A percentile compares a stretch with the other conserved stretches of the same genome.
Evolutionary conservation across 1,284 basidiomycete species (phyloP).

Genomic region (Boletus coffeatus): DNA sequence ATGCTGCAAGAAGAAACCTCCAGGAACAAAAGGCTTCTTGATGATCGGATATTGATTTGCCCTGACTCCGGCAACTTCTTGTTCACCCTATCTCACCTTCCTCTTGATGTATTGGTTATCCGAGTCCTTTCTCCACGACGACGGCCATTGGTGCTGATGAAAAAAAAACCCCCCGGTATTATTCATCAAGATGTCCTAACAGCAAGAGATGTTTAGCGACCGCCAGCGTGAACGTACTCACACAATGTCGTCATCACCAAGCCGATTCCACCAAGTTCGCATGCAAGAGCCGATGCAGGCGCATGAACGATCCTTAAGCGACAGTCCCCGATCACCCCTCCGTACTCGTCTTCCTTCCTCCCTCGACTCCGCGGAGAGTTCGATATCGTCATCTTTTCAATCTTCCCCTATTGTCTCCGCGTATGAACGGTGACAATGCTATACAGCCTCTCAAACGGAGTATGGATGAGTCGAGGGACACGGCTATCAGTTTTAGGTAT

Average conservation of each 20-base stretch:
- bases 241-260: background rate
- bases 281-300: slow-evolving; percentile 13
- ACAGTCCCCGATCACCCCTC: slow-evolving; percentile 27
- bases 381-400: slow-evolving; percentile 31
- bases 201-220: background rate
- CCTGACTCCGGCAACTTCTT: background rate
- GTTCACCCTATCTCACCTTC: background rate
- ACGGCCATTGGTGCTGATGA: background rate
- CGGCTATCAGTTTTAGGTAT: slow-evolving; percentile 62
- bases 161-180: background rate
- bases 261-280: slow-evolving; percentile 45
- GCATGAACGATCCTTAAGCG: slow-evolving; percentile 12
- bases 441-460: slow-evolving; percentile 49
- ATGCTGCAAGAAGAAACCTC: background rate
- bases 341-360: slow-evolving; percentile 30
- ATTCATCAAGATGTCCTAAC: background rate
- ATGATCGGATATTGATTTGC: slow-evolving; percentile 7
- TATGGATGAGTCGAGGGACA: slow-evolving; percentile 56
- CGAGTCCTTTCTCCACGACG: background rate
- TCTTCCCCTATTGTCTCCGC: slow-evolving; percentile 30
- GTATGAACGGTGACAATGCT: slow-evolving; percentile 29
- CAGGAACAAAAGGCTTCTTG: background rate
- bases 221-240: background rate
- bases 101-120: background rate
- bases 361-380: slow-evolving; percentile 24